Base-by-base conservation (phyloP, 2,329 filamentous ascomycete genomes). In the Trichophyton verrucosum region DNA sequence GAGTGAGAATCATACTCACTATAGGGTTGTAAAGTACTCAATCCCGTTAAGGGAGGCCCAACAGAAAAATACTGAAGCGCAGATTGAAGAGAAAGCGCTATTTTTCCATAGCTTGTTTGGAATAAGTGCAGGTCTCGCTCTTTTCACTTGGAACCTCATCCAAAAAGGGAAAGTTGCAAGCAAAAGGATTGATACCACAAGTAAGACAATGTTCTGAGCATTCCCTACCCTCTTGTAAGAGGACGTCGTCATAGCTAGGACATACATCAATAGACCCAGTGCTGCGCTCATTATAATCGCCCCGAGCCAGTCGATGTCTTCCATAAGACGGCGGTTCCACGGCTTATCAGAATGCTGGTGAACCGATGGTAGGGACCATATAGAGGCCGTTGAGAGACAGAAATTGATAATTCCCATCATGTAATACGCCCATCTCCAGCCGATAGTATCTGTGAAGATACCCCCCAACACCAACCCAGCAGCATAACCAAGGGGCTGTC, bases 71-170 rank as follows among this genome's bases (percentile, higher is more conserved):
- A 82, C 73, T 3, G 75, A 79, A 1, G 78, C 65, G 65, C 84
- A 86, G 15, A 83, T 78, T 33, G 72, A 77, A 0, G 80, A 78
- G 65, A 86, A 86, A 1, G 79, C 70, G 0, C 70, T 68, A 56
- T 82, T 84, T 15, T 71, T 75, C 84, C 84, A 86, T 0, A 86
- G 70, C 0, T 76, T 78, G 67, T 86, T 86, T 0, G 84, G 83
- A 20, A 86, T 85, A 5, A 86, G 68, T 0, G 82, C 82, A 7
- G 81, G 78, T 2, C 73, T 74, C 11, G 73, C 72, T 0, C 68
- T 66, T 6, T 70, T 72, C 55, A 79, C 77, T 56, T 80, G 80
- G 2, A 73, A 72, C 11, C 75, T 74, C 53, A 83, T 76, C 83
- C 83, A 86, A 8, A 72, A 67, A 44, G 80, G 70, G 66, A 86